Evolutionary conservation across 2,329 filamentous ascomycete species (phyloP), one percentile per base, ranked within the genome.

Genomic region (Lachnellula occidentalis): DNA sequence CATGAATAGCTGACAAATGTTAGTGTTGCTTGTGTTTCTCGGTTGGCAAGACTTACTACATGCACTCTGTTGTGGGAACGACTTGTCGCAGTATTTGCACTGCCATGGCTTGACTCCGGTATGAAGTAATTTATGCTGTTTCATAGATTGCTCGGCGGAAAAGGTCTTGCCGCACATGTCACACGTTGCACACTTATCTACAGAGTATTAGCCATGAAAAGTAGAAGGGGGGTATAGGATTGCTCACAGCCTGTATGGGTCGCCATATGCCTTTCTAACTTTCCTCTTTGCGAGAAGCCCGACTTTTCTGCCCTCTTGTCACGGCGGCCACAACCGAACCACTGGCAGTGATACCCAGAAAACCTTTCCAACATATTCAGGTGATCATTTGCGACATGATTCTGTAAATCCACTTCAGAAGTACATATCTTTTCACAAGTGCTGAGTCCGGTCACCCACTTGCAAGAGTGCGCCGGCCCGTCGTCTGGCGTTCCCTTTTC

Each of bases 1-100:
- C 78, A 61, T 88, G 85, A 75, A 86, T 86, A n/a, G 83, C 81
- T 84, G 59, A 8, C 39, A 5, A 6, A 37, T 34, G 27, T 59
- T 42, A 53, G 34, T 31, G 34, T 12, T 1, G 4, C 31, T 12
- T 1, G 3, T 34, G 72, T 14, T 34, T 78, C 24, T 34, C 15
- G n/a, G 11, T n/a, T 12, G 5, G 9, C 43, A 15, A 12, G 27
- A 60, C 64, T 58, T 76, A 85, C 82, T 86, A 21, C 85, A 71
- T 21, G 84, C 83, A 58, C 82, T 86, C 59, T 86, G 83, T 58
- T 87, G 83, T 50, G 85, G 82, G 64, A 88, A 88, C 0, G 74
- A 72, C 64, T 82, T 83, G 21, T 67, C 70, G 59, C 83, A 86
- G 36, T 65, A 62, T 45, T 58, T 58, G 50, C 85, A 88, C 41